Evolutionary conservation across 2,329 filamentous ascomycete genomes (phyloP).

Genomic region (Leptographium wingfieldii): DNA sequence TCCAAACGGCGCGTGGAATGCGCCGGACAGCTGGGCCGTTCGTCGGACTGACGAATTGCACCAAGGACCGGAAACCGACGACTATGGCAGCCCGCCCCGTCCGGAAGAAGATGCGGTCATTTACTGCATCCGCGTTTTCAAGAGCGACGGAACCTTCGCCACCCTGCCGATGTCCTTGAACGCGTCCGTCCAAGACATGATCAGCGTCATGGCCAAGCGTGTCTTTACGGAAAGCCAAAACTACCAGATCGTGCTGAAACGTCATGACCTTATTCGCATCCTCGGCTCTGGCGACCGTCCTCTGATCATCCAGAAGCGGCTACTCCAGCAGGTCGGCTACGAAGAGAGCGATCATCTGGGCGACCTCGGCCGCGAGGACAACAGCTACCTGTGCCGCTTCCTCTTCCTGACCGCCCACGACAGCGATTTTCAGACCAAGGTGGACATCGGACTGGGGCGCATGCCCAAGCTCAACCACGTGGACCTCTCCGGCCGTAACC

Average conservation of each 20-base stretch:
- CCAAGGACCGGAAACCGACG: conserved; percentile 50
- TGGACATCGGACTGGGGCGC: conserved; percentile 70
- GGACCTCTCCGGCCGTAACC: conserved; percentile 76
- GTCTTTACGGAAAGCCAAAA: conserved; percentile 87
- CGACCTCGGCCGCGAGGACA: conserved; percentile 90
- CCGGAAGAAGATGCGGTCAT: conserved; percentile 62
- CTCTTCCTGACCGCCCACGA: conserved; percentile 86
- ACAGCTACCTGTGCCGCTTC: conserved; percentile 92
- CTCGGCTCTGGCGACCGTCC: conserved; percentile 69
- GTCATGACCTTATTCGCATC: conserved; percentile 78
- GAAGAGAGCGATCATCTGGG: conserved; percentile 76
- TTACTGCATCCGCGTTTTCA: conserved; percentile 92
- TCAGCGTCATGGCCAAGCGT: conserved; percentile 86
- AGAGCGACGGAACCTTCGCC: conserved; percentile 85
- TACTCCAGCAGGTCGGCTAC: conserved; percentile 88
- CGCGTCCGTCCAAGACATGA: conserved; percentile 74
- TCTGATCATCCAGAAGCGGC: conserved; percentile 77
- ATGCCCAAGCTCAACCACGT: conserved; percentile 89
- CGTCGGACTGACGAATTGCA: conserved; percentile 57
- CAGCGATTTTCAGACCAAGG: conserved; percentile 60
- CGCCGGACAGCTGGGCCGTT: conserved; percentile 93
- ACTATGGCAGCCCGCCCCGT: conserved; percentile 51
- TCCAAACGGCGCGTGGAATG: conserved; percentile 64
- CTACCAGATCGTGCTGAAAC: conserved; percentile 90
- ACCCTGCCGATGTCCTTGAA: conserved; percentile 77